Evolutionary conservation across 2,329 filamentous ascomycete species (phyloP), one percentile per base, ranked within the genome.

Genomic region (Fusarium lyarnte): DNA sequence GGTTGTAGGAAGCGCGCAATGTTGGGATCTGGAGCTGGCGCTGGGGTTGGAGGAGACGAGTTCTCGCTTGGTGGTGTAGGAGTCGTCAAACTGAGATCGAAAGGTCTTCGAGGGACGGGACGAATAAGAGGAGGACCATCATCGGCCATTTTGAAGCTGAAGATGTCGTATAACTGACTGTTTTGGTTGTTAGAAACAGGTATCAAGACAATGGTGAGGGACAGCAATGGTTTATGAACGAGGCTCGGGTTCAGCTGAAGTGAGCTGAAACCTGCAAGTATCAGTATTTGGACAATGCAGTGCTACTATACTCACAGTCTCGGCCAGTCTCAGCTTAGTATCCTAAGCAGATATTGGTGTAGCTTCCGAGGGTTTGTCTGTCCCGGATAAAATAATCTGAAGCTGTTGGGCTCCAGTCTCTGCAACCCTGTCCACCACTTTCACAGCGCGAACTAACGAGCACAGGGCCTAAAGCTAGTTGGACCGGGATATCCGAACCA

Each of bases 61-160:
- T 75, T 74, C 39, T 83, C 80, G 33, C 80, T 79, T 2, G 85
- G 84, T 11, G 86, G 85, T 13, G 85, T 86, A 41, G 84, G 82
- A 69, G 81, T 83, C 58, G 81, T 81, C 49, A 86, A 82, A 63
- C 86, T 86, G 66, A 91, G 81, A 35, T 91, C 87, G 82, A 95
- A 95, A 21, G 91, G 87, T 47, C 93, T 89, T 66, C 92, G 89
- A 27, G 93, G 92, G 68, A 91, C 87, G 10, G 94, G 94, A 53
- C 91, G 90, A 71, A 92, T 79, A 72, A 94, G 83, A 41, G 85
- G 85, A 63, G 89, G 88, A 45, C 84, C 82, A 66, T 84, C 82
- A 61, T 84, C 80, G 46, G 81, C 76, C 83, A 85, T 84, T 45
- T 38, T 35, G 54, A 53, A 68, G 35, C n/a, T 33, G 41, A 27